Evolutionary conservation across 2,329 filamentous ascomycete species (phyloP), one percentile per base, ranked within the genome.

Genomic region (Aspergillus persii): DNA sequence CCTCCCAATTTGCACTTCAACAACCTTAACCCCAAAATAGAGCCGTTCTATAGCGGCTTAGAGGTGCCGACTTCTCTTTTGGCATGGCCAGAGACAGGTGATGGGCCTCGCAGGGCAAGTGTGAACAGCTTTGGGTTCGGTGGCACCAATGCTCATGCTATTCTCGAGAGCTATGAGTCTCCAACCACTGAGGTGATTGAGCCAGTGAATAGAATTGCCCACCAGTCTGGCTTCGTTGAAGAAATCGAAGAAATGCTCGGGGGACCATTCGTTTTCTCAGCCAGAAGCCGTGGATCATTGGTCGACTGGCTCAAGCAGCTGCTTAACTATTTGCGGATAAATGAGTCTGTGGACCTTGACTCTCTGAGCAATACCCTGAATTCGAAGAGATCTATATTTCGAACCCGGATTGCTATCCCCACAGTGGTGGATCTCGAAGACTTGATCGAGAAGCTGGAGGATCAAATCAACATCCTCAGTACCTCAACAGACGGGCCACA

Each of bases 91-190:
- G 15, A 49, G 15, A 18, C 62, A 7, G n/a, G 15, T 59, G 8
- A 69, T 70, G 36, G 72, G 6, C 27, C 31, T 36, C 47, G 44
- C 8, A 57, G 76, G 46, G 76, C 76, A 8, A 76, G 76, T 31
- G 71, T 82, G 1, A 80, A 78, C 58, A 74, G 74, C 6, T 82
- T 81, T 58, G 79, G 71, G 0, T 68, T 67, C 39, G 72, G 71
- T 29, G 72, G 71, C 9, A 68, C 71, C 4, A 74, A 74, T 59
- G 67, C 66, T 2, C 69, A 74, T 54, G 61, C 58, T 1, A 72
- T 81, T 23, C 53, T 81, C 18, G 76, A 81, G 26, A 36, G 54
- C 9, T 59, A 58, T 49, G 50, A 50, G n/a, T 18, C 39, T 36
- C 46, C 29, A 12, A 51, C 9, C 9, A 27, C 49, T 0, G 29